These are phyloP conservation scores for Lactuca sativa DNA, from an alignment of 129 eudicot genomes.

Conservation along the genomic window DNA sequence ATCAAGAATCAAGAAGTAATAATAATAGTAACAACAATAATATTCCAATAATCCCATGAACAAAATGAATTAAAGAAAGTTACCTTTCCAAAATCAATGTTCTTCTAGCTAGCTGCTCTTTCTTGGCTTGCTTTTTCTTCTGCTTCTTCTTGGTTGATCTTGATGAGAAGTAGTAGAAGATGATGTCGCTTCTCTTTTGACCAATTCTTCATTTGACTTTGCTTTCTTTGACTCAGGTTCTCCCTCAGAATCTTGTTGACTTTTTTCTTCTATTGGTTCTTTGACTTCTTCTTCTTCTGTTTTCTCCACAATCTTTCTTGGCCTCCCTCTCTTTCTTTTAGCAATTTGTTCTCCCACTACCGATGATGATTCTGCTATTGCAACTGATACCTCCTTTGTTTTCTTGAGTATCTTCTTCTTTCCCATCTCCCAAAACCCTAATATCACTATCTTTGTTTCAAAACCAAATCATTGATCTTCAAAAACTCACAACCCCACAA, in stretches of 20 bases:
- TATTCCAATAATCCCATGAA: slow-evolving; percentile 23
- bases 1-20: slow-evolving; percentile 26
- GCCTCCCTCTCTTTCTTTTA: slow-evolving; percentile 74
- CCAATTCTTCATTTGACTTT: slow-evolving; percentile 34
- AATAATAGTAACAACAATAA: slow-evolving; percentile 1
- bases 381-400: slow-evolving; percentile 40
- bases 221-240: slow-evolving; percentile 41
- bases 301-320: slow-evolving; percentile 47
- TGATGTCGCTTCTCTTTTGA: slow-evolving; percentile 32
- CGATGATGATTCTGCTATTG: slow-evolving; percentile 61
- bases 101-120: slow-evolving; percentile 54
- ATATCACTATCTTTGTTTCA: not conserved
- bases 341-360: slow-evolving; percentile 38
- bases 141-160: slow-evolving; percentile 55
- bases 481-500: slow-evolving; percentile 3
- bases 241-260: slow-evolving; percentile 31
- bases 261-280: slow-evolving; percentile 30
- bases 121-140: slow-evolving; percentile 65
- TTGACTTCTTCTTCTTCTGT: slow-evolving; percentile 35
- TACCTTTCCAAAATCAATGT: slow-evolving; percentile 22
- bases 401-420: slow-evolving; percentile 57
- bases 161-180: slow-evolving; percentile 7
- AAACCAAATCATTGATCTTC: slow-evolving; percentile 32
- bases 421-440: slow-evolving; percentile 39
- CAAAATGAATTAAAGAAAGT: slow-evolving; percentile 24